Evolutionary conservation across 371 early-diverging fungal genomes (phyloP), one percentile per base, ranked within the genome.

Genomic region (Circinella umbellata): DNA sequence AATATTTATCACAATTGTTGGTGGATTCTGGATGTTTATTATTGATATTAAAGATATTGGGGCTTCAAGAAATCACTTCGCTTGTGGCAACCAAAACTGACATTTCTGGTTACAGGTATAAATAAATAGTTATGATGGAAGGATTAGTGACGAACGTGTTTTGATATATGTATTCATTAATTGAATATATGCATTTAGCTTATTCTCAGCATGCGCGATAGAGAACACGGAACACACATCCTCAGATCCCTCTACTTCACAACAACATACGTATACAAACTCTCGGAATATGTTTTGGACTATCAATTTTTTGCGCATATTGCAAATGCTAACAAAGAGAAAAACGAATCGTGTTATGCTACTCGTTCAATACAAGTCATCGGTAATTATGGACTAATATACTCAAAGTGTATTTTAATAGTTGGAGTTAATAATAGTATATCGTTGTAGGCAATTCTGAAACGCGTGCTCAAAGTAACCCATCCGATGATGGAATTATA

Each of bases 11-110:
- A 7, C 93, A 92, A 69, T 80, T 92, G 0, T 76, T 96, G 57
- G 87, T 93, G 36, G 96, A 96, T 74, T 92, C 93, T 39, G 94
- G 94, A 51, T 90, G 93, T 63, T 82, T 93, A 37, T 81, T 96
- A 13, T 74, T 96, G 36, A 89, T 94, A 34, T 79, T 96, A 38
- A 94, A 93, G 70, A 86, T 96, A 73, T 82, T 94, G 60, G 93
- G 92, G 3, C 82, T 94, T 46, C 93, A 92, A 69, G 92, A 92
- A 74, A 81, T 89, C 36, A 80, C 87, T 0, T 71, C 76, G 4
- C 72, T 88, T 7, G 82, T 86, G 4, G 75, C 82, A 8, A 81
- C 83, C 36, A 78, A 86, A 71, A 88, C 89, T 15, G 91, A 93
- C 59, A 80, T 90, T 5, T 84, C 82, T 4, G 84, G 88, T 34